Evolutionary conservation across 2,329 filamentous ascomycete genomes (phyloP), one percentile per base, ranked within the genome.

Genomic region (Epichloe festucae): DNA sequence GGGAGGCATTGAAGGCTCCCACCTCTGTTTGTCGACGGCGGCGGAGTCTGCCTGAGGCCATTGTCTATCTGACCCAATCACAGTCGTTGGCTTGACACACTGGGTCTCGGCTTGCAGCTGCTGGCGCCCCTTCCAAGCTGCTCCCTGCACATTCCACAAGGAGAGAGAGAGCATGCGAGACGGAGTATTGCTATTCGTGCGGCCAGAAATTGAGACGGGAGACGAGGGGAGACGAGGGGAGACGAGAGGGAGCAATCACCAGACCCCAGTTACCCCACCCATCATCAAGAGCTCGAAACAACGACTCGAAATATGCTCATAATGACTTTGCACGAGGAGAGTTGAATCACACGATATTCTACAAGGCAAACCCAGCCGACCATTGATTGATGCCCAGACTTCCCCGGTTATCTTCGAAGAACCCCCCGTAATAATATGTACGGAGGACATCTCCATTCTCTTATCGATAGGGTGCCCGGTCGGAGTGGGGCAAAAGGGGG

Each of bases 1-100:
- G 23, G 10, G 19, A 39, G 17, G 38, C 36, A 21, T 42, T 3
- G 48, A 40, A 40, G 31, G 31, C 17, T 43, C 19, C 21, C 35
- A 14, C 35, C n/a, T 23, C 14, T 21, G 36, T 39, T 31, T 44
- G 42, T 48, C 27, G 35, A 27, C 17, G 46, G 21, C 39, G 46
- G 31, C 39, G 48, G 34, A 6, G 15, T 39, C 34, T 55, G 54
- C 54, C 54, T 55, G 38, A 55, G 54, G 54, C 54, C 46, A 14
- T 3, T 0, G 2, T 6, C 4, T 2, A 11, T 19, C 27, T 14
- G 17, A 5, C 41, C 54, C 54, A 56, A 56, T 56, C 50, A 56
- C 7, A 27, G 15, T 12, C 5, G 27, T 12, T 27, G 11, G 3
- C 40, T 48, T 27, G 43, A 23, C 50, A 42, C 49, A 42, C 17